phyloP scores from a whole-genome alignment of 306 rosid species.

The Ceratonia siliqua region DNA sequence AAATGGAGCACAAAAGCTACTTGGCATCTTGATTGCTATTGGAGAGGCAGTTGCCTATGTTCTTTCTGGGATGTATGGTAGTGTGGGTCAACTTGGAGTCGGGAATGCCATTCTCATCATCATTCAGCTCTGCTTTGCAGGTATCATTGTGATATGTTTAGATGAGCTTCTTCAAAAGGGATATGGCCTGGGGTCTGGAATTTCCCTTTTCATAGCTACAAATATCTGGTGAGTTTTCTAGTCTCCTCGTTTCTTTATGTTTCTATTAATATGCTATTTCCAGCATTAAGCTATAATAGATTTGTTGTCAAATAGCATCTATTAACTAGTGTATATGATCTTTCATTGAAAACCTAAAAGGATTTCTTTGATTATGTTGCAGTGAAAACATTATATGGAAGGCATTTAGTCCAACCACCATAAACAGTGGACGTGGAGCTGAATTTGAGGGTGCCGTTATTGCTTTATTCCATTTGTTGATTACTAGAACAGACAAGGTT shows the following conservation, averaged over 20 bases:
- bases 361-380: slow-evolving; percentile 18
- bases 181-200: slow-evolving; percentile 80
- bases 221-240: slow-evolving; percentile 62
- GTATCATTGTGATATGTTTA: slow-evolving; percentile 76
- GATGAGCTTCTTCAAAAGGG: slow-evolving; percentile 88
- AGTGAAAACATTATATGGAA: slow-evolving; percentile 65
- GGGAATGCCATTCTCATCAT: slow-evolving; percentile 80
- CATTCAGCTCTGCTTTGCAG: slow-evolving; percentile 72
- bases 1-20: slow-evolving; percentile 72
- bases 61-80: slow-evolving; percentile 78
- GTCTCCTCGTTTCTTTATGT: neutral
- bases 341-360: neutral
- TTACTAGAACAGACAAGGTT: slow-evolving; percentile 54
- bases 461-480: slow-evolving; percentile 54
- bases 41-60: slow-evolving; percentile 87
- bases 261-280: neutral
- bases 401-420: slow-evolving; percentile 64
- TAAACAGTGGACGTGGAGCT: slow-evolving; percentile 60
- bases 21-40: slow-evolving; percentile 77
- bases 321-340: neutral
- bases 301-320: neutral
- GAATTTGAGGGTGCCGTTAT: slow-evolving; percentile 68
- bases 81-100: slow-evolving; percentile 83
- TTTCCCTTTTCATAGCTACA: slow-evolving; percentile 76
- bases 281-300: neutral